Evolutionary conservation across 345 rosid species (phyloP), one percentile per base, ranked within the genome.

Genomic region (Rhodamnia rubescens): DNA sequence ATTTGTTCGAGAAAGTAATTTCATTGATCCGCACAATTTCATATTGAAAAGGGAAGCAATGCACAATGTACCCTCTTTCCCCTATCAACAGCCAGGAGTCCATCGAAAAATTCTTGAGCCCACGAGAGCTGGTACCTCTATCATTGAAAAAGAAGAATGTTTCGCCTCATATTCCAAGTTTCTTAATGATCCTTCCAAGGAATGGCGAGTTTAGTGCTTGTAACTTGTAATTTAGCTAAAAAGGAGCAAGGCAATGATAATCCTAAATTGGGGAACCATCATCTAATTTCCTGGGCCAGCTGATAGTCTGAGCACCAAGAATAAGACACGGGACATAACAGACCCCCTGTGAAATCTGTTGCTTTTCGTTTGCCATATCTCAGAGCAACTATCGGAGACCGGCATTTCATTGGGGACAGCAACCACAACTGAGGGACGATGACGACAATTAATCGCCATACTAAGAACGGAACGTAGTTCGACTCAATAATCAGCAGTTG

Each of bases 231-330:
- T 18, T 32, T 69, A 16, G 78, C 47, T 10, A 0, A 32, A 69
- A 0, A 32, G 47, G 47, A 32, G 78, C 0, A 64, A 0, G 75
- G 22, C 0, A 29, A 64, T 29, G 7, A 32, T 13, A 1, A 1
- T 64, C 22, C 42, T 64, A 4, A 61, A 3, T 64, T 15, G 74
- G 74, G 5, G 21, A 7, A 18, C 3, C 22, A 0, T 21, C 42
- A 14, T 29, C 11, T 16, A 0, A 64, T 15, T 29, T 32, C 24
- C 7, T 4, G 44, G 7, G 5, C 78, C 75, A 29, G 16, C 78
- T 64, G 32, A 61, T 61, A 29, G 29, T 64, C 3, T 29, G 42
- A 27, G 20, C 27, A n/a, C 74, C 74, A 14, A 59, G 40, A 59
- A 18, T 27, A 14, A 6, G 74, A 27, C 42, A 29, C 42, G 8